Base-by-base conservation (phyloP, 129 eudicot species). In the Flaveria robusta region DNA sequence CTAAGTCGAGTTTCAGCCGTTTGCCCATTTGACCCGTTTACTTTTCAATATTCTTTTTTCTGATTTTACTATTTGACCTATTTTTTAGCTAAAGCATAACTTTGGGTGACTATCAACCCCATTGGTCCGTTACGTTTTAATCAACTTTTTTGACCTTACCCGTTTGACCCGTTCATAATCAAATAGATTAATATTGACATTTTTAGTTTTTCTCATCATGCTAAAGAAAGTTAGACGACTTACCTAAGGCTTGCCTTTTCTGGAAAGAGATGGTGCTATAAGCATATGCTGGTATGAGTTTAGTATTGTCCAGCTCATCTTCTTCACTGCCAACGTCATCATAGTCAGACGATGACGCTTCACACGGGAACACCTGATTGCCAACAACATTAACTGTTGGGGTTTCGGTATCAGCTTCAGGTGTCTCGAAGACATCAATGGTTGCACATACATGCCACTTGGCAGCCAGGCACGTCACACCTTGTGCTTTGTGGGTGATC, bases 371-470 rank as follows among this genome's bases (percentile, higher is more conserved):
- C 34, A 49, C 41, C 14, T 47, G 76, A 54, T 46, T 58, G 37
- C 65, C 74, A 45, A 64, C 72, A 16, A 34, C 78, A 37, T 75
- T 73, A n/a, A 71, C 70, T 1, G 90, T 71, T 10, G 76, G 92
- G 62, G 76, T 71, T 8, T 71, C 76, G 2, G 66, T 71, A 7
- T 71, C 76, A 11, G 76, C 76, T 29, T 71, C 91, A 0, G 81
- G 80, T 37, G 85, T 19, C 29, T 81, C 88, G 27, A 88, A 91
- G 1, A 86, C 75, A 55, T 88, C 90, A 5, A 91, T 87, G 41
- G 97, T 86, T n/a, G 95, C 92, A 75, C 92, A 88, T 9, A 82
- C 97, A 43, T 91, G 95, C 97, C 97, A 91, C 81, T 86, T 88
- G 67, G 97, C 85, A 45, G 97, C 94, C 3, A 91, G 87, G 85